A percentile compares a stretch with the other conserved stretches of the same genome.
These are phyloP conservation scores for Candida montana DNA, from an alignment of 805 yeast species.

Conservation along the genomic window DNA sequence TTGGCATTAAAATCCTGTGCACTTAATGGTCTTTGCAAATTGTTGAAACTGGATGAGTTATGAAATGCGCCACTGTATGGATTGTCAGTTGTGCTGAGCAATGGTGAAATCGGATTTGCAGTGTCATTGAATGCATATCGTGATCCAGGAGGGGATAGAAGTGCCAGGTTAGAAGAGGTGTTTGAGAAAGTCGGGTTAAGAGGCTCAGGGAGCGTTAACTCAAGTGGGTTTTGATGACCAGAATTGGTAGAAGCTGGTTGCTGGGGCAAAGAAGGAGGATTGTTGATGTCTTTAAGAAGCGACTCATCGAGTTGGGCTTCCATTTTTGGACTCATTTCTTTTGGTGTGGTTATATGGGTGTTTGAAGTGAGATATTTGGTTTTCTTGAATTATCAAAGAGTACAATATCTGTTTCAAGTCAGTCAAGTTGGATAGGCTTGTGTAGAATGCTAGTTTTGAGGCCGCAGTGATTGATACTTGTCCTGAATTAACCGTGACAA, in stretches of 20 bases:
- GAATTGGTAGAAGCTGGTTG: neutral
- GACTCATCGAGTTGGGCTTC: conserved; percentile 10
- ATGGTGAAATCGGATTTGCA: conserved; percentile 22
- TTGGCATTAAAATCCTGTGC: conserved; percentile 18
- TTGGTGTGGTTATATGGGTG: too few relatives aligned
- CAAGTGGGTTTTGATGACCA: neutral
- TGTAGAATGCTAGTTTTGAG: too few relatives aligned
- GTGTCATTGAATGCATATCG: conserved; percentile 25
- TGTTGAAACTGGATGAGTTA: neutral
- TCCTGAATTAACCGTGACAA: too few relatives aligned
- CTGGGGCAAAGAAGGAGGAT: neutral
- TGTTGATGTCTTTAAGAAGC: conserved; percentile 8
- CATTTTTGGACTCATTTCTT: neutral
- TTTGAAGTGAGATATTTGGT: too few relatives aligned
- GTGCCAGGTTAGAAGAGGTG: conserved; percentile 20
- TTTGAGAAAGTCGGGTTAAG: neutral
- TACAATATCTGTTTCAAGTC: too few relatives aligned
- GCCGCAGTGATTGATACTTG: too few relatives aligned
- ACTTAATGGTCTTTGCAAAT: conserved; percentile 22
- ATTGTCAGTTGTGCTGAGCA: conserved; percentile 18
- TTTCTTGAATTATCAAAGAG: too few relatives aligned
- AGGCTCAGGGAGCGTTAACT: neutral
- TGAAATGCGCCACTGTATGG: conserved; percentile 14
- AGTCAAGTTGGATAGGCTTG: too few relatives aligned
- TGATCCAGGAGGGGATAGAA: conserved; percentile 38